Evolutionary conservation across 2,329 filamentous ascomycete species (phyloP).

Genomic region (Grosmannia clavigera): DNA sequence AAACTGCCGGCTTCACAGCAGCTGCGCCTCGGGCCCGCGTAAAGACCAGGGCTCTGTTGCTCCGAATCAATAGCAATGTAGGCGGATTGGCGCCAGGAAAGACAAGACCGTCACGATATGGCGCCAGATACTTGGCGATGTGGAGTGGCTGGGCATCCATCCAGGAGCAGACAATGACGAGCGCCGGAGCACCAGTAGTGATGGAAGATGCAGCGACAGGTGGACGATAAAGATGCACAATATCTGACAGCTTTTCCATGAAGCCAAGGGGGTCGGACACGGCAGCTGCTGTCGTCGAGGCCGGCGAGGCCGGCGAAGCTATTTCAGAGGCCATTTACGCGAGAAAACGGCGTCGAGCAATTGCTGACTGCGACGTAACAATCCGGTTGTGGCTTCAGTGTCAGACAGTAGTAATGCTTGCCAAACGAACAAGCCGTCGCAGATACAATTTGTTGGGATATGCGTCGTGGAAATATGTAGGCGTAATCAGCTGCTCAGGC

Average conservation of each 20-base stretch:
- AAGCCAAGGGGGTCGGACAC: slow-evolving; percentile 16
- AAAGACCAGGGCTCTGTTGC: slow-evolving; percentile 24
- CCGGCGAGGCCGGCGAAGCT: not conserved
- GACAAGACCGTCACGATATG: slow-evolving; percentile 23
- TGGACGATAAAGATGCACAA: slow-evolving; percentile 24
- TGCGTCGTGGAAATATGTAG: not conserved
- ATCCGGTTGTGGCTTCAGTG: not conserved
- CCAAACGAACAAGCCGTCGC: not conserved
- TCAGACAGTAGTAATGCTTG: not conserved
- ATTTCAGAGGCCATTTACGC: not conserved
- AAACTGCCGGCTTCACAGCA: slow-evolving; percentile 26
- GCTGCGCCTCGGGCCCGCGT: slow-evolving; percentile 19
- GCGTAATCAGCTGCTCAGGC: not conserved
- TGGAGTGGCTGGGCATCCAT: slow-evolving; percentile 37
- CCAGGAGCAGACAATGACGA: slow-evolving; percentile 37
- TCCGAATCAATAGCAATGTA: slow-evolving; percentile 35
- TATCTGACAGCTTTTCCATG: slow-evolving; percentile 26
- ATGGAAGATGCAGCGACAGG: not conserved
- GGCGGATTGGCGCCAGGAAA: slow-evolving; percentile 20
- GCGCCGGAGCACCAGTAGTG: slow-evolving; percentile 23
- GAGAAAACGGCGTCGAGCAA: not conserved
- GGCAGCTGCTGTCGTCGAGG: not conserved
- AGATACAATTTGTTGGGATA: not conserved
- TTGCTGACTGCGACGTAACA: not conserved
- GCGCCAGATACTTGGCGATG: slow-evolving; percentile 37